Conservation (phyloP, 306 rosid species). For the Trichosanthes cucumerina region DNA sequence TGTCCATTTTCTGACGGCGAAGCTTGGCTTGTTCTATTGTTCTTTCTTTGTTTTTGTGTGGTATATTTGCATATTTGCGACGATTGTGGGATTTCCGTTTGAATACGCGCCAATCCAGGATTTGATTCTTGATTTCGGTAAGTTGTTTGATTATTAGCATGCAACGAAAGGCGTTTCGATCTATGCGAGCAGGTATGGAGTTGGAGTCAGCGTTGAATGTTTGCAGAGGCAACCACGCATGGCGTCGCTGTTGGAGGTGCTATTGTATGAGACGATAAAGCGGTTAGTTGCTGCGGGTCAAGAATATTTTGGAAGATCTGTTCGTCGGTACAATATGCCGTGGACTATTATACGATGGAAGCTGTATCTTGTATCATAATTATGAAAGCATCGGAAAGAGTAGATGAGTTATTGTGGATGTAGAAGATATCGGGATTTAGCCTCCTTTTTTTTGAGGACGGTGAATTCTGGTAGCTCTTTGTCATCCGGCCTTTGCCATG, state of each 20-base stretch:
- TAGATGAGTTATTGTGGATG: conserved; percentile 32
- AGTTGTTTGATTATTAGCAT: not conserved
- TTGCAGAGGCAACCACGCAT: too few species aligned
- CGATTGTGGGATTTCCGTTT: not conserved
- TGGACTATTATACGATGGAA: not conserved
- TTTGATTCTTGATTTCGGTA: not conserved
- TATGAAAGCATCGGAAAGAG: not conserved
- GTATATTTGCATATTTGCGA: not conserved
- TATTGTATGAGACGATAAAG: not conserved
- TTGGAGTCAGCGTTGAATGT: not conserved
- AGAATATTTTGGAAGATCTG: too few species aligned
- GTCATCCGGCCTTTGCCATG: conserved; percentile 99
- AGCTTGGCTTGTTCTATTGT: not conserved
- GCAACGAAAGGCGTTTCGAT: not conserved
- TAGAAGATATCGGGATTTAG: conserved; percentile 27
- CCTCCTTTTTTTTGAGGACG: conserved; percentile 1
- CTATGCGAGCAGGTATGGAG: not conserved
- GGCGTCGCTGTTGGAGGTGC: not conserved
- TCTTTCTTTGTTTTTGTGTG: not conserved
- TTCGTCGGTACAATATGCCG: not conserved
- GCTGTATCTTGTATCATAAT: conserved; percentile 6
- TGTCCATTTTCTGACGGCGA: not conserved
- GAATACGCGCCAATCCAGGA: not conserved
- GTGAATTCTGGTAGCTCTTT: conserved; percentile 21
- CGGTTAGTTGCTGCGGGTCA: not conserved